phyloP scores from a whole-genome alignment of 495 filamentous ascomycete species.

The Neurospora sublineolata region DNA sequence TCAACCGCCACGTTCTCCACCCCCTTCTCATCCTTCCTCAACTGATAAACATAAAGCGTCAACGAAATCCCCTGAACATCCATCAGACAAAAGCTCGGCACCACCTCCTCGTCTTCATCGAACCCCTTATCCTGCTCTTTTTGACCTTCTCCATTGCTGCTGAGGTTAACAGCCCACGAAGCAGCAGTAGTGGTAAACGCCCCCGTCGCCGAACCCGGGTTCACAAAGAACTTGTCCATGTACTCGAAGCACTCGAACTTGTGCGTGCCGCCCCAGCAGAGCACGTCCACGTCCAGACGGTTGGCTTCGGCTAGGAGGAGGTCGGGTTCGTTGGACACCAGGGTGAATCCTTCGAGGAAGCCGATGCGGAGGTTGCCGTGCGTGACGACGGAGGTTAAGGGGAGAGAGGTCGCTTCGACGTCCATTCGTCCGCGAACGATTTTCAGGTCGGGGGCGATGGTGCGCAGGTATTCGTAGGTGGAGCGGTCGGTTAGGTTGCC shows the following conservation, averaged over 20 bases:
- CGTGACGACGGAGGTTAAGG: slow-evolving; percentile 84
- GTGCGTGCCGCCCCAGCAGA: slow-evolving; percentile 97
- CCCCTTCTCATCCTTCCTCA: slow-evolving; percentile 80
- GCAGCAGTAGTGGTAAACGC: slow-evolving; percentile 49
- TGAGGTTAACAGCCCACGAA: slow-evolving; percentile 16
- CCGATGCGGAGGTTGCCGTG: slow-evolving; percentile 90
- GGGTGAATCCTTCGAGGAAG: slow-evolving; percentile 92
- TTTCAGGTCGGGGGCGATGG: slow-evolving; percentile 85
- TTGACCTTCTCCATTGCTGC: slow-evolving; percentile 8
- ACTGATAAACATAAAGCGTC: slow-evolving; percentile 94
- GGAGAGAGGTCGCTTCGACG: slow-evolving; percentile 79
- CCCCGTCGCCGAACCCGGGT: slow-evolving; percentile 89
- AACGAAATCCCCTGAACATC: slow-evolving; percentile 98
- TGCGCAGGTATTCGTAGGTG: slow-evolving; percentile 89
- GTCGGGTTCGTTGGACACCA: slow-evolving; percentile 88
- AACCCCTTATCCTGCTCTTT: slow-evolving; percentile 30
- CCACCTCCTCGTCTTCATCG: slow-evolving; percentile 64
- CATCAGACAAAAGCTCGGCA: slow-evolving; percentile 97
- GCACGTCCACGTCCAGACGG: slow-evolving; percentile 91
- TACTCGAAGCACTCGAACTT: slow-evolving; percentile 96
- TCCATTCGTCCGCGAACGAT: slow-evolving; percentile 92
- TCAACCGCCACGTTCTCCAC: slow-evolving; percentile 89
- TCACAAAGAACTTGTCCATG: slow-evolving; percentile 97
- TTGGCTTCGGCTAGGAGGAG: slow-evolving; percentile 84
- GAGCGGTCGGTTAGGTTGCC: slow-evolving; percentile 92